Percentiles rank a stretch among this genome's conserved stretches.
phyloP scores from a whole-genome alignment of 202 grass and related monocot genomes.

The Carex arenaria region DNA sequence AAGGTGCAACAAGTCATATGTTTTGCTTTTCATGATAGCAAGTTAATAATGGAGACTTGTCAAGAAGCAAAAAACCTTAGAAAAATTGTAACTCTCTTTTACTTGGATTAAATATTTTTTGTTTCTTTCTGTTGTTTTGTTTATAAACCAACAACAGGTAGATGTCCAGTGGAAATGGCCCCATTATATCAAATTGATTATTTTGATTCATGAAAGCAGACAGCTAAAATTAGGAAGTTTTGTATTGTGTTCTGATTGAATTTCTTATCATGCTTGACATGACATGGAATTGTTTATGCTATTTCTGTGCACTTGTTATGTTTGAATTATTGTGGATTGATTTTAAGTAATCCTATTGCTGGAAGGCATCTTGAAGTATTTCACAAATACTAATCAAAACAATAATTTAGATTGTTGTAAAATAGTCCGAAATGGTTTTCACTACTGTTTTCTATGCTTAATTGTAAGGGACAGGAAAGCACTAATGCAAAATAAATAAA shows the following conservation, averaged over 20 bases:
- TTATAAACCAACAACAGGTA: slow-evolving; percentile 26
- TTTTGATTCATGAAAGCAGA: slow-evolving; percentile 51
- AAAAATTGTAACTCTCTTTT: slow-evolving; percentile 98
- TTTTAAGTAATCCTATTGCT: not conserved
- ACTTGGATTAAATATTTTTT: slow-evolving; percentile 75
- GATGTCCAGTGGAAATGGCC: slow-evolving; percentile 27
- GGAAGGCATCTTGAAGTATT: not conserved
- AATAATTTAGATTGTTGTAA: not conserved
- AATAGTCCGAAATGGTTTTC: not conserved
- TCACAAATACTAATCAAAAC: not conserved
- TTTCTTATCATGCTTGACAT: not conserved
- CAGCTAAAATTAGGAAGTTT: slow-evolving; percentile 15
- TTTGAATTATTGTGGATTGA: not conserved
- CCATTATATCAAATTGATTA: slow-evolving; percentile 46
- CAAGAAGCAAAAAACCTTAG: slow-evolving; percentile 90
- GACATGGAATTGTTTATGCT: slow-evolving; percentile 11
- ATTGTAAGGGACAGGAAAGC: not conserved
- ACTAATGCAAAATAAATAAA: not conserved
- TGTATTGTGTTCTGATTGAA: not conserved
- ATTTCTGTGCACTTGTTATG: not conserved
- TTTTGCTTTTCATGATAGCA: slow-evolving; percentile 96
- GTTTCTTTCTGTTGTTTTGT: slow-evolving; percentile 29
- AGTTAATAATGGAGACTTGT: slow-evolving; percentile 95
- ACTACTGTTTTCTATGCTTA: not conserved
- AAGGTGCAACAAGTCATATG: slow-evolving; percentile 98